Evolutionary conservation across 1,284 basidiomycete species (phyloP).

Genomic region (Malassezia japonica): DNA sequence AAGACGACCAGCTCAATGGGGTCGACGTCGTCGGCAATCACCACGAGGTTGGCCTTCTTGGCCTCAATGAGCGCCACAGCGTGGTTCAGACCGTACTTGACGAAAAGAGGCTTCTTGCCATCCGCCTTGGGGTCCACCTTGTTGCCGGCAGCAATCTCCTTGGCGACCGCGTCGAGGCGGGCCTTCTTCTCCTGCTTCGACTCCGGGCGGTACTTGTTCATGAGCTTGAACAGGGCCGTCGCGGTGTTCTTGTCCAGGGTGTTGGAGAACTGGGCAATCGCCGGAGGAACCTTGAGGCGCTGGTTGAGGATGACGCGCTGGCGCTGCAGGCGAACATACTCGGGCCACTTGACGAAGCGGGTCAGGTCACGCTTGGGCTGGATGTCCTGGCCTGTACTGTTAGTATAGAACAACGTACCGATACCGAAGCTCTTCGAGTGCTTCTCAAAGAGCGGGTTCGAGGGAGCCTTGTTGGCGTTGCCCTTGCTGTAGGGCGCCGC

Average conservation of each 20-base stretch:
- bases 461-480: slow-evolving; percentile 54
- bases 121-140: slow-evolving; percentile 47
- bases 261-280: slow-evolving; percentile 95
- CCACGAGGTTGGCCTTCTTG: slow-evolving; percentile 93
- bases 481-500: slow-evolving; percentile 40
- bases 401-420: slow-evolving; percentile 56
- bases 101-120: slow-evolving; percentile 76
- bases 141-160: slow-evolving; percentile 62
- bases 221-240: slow-evolving; percentile 90
- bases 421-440: slow-evolving; percentile 87
- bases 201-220: slow-evolving; percentile 92
- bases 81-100: slow-evolving; percentile 97
- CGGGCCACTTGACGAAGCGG: slow-evolving; percentile 99
- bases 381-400: slow-evolving; percentile 74
- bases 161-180: slow-evolving; percentile 69
- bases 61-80: slow-evolving; percentile 77
- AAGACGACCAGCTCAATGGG: slow-evolving; percentile 91
- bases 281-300: slow-evolving; percentile 95
- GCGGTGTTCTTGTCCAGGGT: slow-evolving; percentile 99
- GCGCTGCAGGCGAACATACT: slow-evolving; percentile 94
- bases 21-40: slow-evolving; percentile 97
- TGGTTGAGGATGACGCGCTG: slow-evolving; percentile 98
- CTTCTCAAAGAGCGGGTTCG: slow-evolving; percentile 94
- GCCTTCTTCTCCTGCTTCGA: slow-evolving; percentile 95
- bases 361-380: slow-evolving; percentile 83